These are phyloP conservation scores for Nyctanthes arbortristis DNA, from an alignment of 257 asterid species.

Conservation along the genomic window DNA sequence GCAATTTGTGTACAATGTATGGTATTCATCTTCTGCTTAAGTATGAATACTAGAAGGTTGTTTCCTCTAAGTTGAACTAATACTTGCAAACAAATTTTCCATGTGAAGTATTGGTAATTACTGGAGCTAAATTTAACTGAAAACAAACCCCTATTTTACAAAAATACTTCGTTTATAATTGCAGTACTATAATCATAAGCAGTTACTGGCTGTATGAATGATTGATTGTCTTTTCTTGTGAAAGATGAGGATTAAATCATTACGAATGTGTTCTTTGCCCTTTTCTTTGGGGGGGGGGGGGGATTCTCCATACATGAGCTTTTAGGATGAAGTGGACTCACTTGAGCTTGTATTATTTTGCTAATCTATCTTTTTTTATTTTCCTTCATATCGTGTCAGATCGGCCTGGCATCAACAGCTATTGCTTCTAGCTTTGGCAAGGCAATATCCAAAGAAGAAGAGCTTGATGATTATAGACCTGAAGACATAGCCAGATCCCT, in stretches of 20 bases:
- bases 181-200: background rate
- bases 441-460: conserved; percentile 72
- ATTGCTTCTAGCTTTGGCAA: conserved; percentile 95
- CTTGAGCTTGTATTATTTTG: background rate
- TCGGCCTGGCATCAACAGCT: conserved; percentile 80
- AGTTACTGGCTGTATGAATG: background rate
- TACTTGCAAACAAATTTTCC: background rate
- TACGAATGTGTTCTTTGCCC: background rate
- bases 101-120: background rate
- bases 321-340: conserved; percentile 11
- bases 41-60: background rate
- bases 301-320: background rate
- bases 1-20: background rate
- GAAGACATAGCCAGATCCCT: conserved; percentile 90
- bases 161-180: background rate
- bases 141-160: background rate
- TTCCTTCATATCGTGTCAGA: conserved; percentile 39
- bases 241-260: background rate
- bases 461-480: conserved; percentile 67
- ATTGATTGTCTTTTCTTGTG: background rate
- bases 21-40: background rate
- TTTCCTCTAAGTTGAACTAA: background rate
- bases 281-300: no score
- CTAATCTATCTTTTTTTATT: conserved; percentile 3
- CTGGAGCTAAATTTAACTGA: background rate